Evolutionary conservation across 148 eudicot species (phyloP), one percentile per base, ranked within the genome.

Genomic region (Chenopodium berlandieri): DNA sequence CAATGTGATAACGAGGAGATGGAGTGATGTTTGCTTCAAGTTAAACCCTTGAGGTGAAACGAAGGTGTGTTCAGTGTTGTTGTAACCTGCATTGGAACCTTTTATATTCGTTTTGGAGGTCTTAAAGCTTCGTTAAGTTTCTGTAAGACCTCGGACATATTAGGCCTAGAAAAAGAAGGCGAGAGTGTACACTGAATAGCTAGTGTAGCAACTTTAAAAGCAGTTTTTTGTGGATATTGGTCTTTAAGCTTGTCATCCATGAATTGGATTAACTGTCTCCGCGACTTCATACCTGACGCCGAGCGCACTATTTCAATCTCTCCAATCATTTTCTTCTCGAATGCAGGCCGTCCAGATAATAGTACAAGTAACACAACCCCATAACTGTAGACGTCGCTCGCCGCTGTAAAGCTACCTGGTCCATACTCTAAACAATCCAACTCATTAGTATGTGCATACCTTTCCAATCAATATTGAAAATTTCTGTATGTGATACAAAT

Each of bases 221-320:
- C 94, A 17, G 88, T 93, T 79, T 90, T 93, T 82, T 93, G 94
- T 63, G 97, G 97, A 80, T 93, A 93, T 54, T 93, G 97, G 16
- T 94, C 94, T 82, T 88, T 92, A 70, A 93, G 75, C 78, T 91
- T 93, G 16, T 87, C 90, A 82, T 91, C 97, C 97, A 93, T 93
- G 30, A 93, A 90, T 62, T 94, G 85, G 83, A 93, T 91, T 27
- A 93, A 60, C 79, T 87, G 90, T 68, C 97, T 71, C 62, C 92
- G 88, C 97, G 37, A 34, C 37, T 34, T 34, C 37, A 34, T 34
- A 34, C 37, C 37, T 34, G 37, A 34, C 5, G 37, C 37, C 37
- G 37, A 34, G 0, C 37, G 37, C 37, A 34, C 37, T 4, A 34
- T 34, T 34, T 34, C 94, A 93, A 30, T 93, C 97, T 3, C 75